Percentiles rank a stretch among this genome's conserved stretches.
Evolutionary conservation across 495 filamentous ascomycete genomes (phyloP).

Genomic region (Endocarpon pusillum): DNA sequence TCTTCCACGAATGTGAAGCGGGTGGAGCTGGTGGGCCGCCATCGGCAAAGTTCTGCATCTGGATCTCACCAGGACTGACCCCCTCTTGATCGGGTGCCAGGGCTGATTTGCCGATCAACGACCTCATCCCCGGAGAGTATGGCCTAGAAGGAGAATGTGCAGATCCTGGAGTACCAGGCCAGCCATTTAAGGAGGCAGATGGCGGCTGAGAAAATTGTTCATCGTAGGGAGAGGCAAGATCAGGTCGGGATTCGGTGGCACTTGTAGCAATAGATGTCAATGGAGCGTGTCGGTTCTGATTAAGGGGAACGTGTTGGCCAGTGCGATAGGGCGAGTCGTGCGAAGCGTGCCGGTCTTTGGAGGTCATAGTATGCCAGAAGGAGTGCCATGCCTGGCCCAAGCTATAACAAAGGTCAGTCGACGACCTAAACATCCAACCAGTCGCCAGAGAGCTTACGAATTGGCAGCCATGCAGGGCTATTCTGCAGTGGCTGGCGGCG

Average conservation of each 20-base stretch:
- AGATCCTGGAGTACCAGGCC: slow-evolving; percentile 43
- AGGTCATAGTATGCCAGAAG: slow-evolving; percentile 96
- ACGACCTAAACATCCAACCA: no score
- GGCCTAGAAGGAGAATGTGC: slow-evolving; percentile 38
- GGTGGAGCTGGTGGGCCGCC: slow-evolving; percentile 81
- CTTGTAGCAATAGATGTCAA: slow-evolving; percentile 65
- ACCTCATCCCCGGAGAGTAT: slow-evolving; percentile 84
- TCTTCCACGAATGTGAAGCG: slow-evolving; percentile 73
- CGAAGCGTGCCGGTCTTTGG: slow-evolving; percentile 56
- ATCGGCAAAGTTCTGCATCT: slow-evolving; percentile 90
- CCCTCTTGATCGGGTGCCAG: slow-evolving; percentile 43
- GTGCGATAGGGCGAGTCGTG: slow-evolving; percentile 77
- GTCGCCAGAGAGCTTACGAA: no score
- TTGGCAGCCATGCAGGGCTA: no score
- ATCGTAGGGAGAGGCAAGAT: slow-evolving; percentile 62
- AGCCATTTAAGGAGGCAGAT: slow-evolving; percentile 35
- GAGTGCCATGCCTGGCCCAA: slow-evolving; percentile 49
- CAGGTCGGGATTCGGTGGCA: slow-evolving; percentile 58
- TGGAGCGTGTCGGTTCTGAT: slow-evolving; percentile 48
- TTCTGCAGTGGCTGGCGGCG: no score
- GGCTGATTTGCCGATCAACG: slow-evolving; percentile 39
- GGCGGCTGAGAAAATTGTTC: slow-evolving; percentile 34
- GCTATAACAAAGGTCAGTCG: no score
- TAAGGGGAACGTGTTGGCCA: slow-evolving; percentile 62
- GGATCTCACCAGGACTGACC: slow-evolving; percentile 65